These are phyloP conservation scores for Arthroderma sp. DNA, from an alignment of 2,329 filamentous ascomycete species.

Conservation along the genomic window DNA sequence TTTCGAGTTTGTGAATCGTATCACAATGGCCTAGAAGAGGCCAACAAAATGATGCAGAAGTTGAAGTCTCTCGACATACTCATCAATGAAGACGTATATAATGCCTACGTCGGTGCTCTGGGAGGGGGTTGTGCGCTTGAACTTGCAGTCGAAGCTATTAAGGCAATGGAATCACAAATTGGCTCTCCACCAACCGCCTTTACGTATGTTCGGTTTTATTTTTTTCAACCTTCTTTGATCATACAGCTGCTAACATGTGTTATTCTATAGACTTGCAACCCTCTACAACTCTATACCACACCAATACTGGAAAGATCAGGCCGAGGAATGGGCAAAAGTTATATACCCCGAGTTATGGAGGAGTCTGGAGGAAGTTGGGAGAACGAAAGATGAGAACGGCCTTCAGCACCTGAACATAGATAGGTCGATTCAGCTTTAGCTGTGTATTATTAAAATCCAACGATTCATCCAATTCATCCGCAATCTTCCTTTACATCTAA, in stretches of 20 bases:
- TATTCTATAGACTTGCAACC: slow-evolving; percentile 50
- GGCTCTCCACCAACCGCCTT: slow-evolving; percentile 55
- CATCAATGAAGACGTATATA: slow-evolving; percentile 60
- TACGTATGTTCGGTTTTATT: slow-evolving; percentile 48
- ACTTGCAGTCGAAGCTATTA: slow-evolving; percentile 53
- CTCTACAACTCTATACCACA: slow-evolving; percentile 63
- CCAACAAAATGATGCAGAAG: slow-evolving; percentile 42
- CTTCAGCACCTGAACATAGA: slow-evolving; percentile 12
- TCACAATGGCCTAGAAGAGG: slow-evolving; percentile 31
- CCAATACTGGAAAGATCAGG: slow-evolving; percentile 52
- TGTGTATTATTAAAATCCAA: slow-evolving; percentile 1
- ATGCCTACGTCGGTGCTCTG: slow-evolving; percentile 63
- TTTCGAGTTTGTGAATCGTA: slow-evolving; percentile 64
- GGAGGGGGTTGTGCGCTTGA: slow-evolving; percentile 60
- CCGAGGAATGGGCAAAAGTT: slow-evolving; percentile 61
- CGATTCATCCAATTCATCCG: background rate
- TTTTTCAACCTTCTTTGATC: background rate
- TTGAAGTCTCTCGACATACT: slow-evolving; percentile 65
- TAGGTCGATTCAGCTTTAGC: slow-evolving; percentile 9
- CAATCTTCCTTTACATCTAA: background rate
- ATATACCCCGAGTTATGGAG: slow-evolving; percentile 59
- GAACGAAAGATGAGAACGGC: slow-evolving; percentile 11
- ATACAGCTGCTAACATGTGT: background rate
- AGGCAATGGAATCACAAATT: slow-evolving; percentile 53
- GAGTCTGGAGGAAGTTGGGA: slow-evolving; percentile 42